Evolutionary conservation across 306 rosid species (phyloP), one percentile per base, ranked within the genome.

Genomic region (Prinsepia uniflora): DNA sequence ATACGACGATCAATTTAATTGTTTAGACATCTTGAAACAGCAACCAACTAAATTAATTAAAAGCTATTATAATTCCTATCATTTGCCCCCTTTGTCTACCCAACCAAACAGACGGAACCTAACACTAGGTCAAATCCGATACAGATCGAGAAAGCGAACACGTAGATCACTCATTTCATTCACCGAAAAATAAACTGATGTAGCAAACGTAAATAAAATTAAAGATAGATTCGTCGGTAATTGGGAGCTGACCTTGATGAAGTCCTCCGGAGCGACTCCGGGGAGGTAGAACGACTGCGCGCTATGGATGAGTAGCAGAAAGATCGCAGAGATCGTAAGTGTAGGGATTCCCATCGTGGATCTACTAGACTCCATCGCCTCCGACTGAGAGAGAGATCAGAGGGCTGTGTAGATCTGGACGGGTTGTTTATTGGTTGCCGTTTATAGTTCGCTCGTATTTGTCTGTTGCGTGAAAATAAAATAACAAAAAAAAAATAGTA

Each of bases 231-330:
- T 20, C 19, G 61, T 3, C 17, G 24, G 57, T n/a, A 43, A 13
- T 54, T 45, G 63, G 71, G 69, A 72, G 76, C 79, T 72, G 66
- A 91, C 99, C 99, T 95, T 87, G 15, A 48, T 36, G 83, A 95
- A 91, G 56, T 91, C 99, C 81, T 89, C 92, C 2, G 99, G 99
- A 45, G 99, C 99, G 59, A 95, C 99, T 22, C 99, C 99, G 13
- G 99, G 99, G 75, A 95, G 99, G 75, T 95, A 95, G 84, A 95
- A 95, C 72, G 80, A 86, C 81, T 61, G 70, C 74, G 79, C 85
- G 64, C 79, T 83, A 76, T 85, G 92, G 76, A 91, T 10, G 75
- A 95, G 80, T 49, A 81, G 60, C 39, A 90, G 83, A 41, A 88
- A 71, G 50, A 83, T 72, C 64, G 80, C 39, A 57, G 72, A 77